Evolutionary conservation across 352 stramenopile genomes (phyloP), one percentile per base, ranked within the genome.

Genomic region (Globisporangium acanthophoron): DNA sequence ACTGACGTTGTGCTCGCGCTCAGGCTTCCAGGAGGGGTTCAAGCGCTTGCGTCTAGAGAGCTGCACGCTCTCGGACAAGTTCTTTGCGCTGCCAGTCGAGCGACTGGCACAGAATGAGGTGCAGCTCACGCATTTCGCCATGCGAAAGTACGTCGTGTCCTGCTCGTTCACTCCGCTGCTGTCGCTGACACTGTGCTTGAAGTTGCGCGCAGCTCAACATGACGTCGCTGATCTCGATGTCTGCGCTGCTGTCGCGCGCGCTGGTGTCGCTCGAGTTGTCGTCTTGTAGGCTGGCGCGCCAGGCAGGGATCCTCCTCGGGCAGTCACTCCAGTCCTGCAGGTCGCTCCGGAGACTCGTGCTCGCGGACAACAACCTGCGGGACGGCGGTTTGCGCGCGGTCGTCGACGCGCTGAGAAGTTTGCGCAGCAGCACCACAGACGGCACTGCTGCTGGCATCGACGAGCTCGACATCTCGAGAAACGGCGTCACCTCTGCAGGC

Each of bases 241-340:
- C 77, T 0, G 58, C 67, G 15, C 57, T 82, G 0, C 70, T 78
- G 7, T 63, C 67, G 1, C 40, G 70, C 12, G 59, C 68, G n/a
- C 67, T 85, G 1, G 59, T 69, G 24, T 70, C 66, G 3, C 58
- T 87, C 3, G 77, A 87, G 52, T 50, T 87, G 15, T 80, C 74
- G 11, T 76, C 57, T 0, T 87, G 77, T 54, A 70, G 73, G 4
- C 64, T 87, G 0, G 69, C 74, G 3, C 73, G 77, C 3, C 77
- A 87, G 50, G 77, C 72, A 45, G 77, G 77, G 4, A 85, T 87
- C 35, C 68, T 87, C 48, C 57, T 87, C n/a, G 71, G 77, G 12
- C 77, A 87, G 44, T 80, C 77, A 6, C 64, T 87, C 37, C 72
- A 75, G 50, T 45, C 48, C 0, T 80, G 70, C 21, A 66, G 20